A percentile compares a stretch with the other conserved stretches of the same genome.
Conservation (phyloP, 1,284 basidiomycete genomes). For the Marasmius sp. region DNA sequence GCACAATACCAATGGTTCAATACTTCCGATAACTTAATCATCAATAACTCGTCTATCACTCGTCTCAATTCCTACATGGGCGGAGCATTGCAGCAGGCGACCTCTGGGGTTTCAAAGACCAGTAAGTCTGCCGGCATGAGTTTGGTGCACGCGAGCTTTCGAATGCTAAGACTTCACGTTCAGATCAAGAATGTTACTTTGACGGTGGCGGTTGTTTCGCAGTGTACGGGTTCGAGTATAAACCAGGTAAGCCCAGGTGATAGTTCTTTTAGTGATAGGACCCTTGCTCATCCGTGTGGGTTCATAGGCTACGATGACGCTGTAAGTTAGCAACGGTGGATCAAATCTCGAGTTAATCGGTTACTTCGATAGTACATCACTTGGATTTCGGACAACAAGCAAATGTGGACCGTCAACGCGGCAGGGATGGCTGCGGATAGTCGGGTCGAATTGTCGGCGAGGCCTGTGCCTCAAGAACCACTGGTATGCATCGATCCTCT, state of each 20-base stretch:
- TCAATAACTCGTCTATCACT: constrained; percentile 47
- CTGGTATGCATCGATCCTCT: constrained; percentile 49
- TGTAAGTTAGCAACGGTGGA: constrained; percentile 5
- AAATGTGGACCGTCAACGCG: constrained; percentile 78
- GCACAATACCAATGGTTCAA: constrained; percentile 53
- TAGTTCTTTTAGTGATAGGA: background rate
- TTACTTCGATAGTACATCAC: constrained; percentile 62
- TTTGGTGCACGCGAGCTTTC: constrained; percentile 5
- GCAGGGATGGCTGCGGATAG: constrained; percentile 70
- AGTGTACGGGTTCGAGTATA: constrained; percentile 56
- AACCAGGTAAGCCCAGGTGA: constrained; percentile 34
- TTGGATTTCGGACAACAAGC: constrained; percentile 69
- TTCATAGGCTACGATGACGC: constrained; percentile 41
- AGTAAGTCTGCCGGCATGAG: constrained; percentile 28
- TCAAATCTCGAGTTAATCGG: constrained; percentile 1
- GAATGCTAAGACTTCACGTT: background rate
- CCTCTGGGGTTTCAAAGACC: constrained; percentile 53
- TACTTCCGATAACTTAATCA: constrained; percentile 46
- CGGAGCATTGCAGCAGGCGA: constrained; percentile 67
- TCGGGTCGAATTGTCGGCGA: constrained; percentile 63
- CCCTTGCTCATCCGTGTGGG: background rate
- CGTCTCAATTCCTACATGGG: constrained; percentile 57
- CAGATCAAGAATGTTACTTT: constrained; percentile 52
- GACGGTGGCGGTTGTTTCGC: constrained; percentile 43
- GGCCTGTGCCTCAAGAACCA: constrained; percentile 83